Base-by-base conservation (phyloP, 441 rosid species). In the Pelargonium cotyledonis region DNA sequence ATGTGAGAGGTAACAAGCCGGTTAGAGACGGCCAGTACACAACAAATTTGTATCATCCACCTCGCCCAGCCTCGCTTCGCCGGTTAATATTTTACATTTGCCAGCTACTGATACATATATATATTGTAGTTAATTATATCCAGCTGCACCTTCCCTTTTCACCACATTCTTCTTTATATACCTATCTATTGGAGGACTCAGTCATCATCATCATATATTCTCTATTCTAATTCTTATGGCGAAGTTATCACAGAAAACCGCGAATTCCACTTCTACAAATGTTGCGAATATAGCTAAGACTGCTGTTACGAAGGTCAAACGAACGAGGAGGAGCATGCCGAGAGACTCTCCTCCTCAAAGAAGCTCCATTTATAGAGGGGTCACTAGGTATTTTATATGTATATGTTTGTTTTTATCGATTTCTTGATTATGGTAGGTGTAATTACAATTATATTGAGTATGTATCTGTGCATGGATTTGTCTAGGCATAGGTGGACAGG, bases 341-440 rank as follows among this genome's bases (percentile, higher is more conserved):
- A 79, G 89, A 81, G 88, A 88, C 77, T 84, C 88, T 71, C 96
- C 96, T 63, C 85, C 92, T 18, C 90, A 85, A 76, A 90, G 98
- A 29, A 92, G 96, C 85, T 92, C 97, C 6, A 85, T 89, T 23
- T 88, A 86, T 70, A 84, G 95, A 15, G 98, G 98, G 4, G 96
- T 92, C 70, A 92, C 98, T 7, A 92, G 94, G 98, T 77, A 40
- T 23, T 46, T 44, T 19, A 8, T 9, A 1, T 21, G 7, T 15
- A 1, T 19, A 1, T 19, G 8, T 18, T 1, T 61, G 11, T 8
- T 18, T 18, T 5, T 61, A 21, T 8, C 6, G 1, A 4, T 19
- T 0, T 40, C 9, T 40, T 40, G 44, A 40, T 40, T 5, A 40
- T 40, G 44, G 44, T 26, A 2, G 1, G 2, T 26, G 29, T 26